A percentile compares a stretch with the other conserved stretches of the same genome.
phyloP scores from a whole-genome alignment of 345 rosid species.

The Eutrema yunnanense region DNA sequence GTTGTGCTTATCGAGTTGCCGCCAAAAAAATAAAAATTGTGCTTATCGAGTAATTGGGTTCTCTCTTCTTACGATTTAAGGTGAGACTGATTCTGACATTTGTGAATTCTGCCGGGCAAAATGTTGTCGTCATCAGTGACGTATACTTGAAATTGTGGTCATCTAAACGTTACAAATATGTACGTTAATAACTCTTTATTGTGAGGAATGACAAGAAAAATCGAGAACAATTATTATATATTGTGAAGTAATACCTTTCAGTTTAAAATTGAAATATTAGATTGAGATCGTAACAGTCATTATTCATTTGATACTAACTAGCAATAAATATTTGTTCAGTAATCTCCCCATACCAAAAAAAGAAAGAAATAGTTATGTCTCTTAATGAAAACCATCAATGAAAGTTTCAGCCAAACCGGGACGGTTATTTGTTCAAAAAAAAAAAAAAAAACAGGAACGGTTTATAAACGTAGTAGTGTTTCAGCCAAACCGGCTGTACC shows the following conservation, averaged over 20 bases:
- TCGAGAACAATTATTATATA: background rate
- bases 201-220: background rate
- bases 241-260: background rate
- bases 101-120: background rate
- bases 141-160: background rate
- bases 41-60: background rate
- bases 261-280: background rate
- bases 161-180: conserved; percentile 5
- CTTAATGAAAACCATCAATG: background rate
- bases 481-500: background rate
- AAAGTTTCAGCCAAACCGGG: background rate
- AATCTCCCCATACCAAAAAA: background rate
- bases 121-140: background rate
- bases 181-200: background rate
- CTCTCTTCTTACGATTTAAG: background rate
- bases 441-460: background rate
- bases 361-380: too few species aligned
- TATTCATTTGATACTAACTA: background rate
- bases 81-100: background rate
- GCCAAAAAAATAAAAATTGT: too few species aligned
- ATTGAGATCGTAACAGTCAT: background rate
- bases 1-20: background rate
- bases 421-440: too few species aligned
- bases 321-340: background rate
- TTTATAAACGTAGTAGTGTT: background rate